A percentile compares a stretch with the other conserved stretches of the same genome.
Evolutionary conservation across 345 rosid species (phyloP).

Genomic region (Linum lewisii): DNA sequence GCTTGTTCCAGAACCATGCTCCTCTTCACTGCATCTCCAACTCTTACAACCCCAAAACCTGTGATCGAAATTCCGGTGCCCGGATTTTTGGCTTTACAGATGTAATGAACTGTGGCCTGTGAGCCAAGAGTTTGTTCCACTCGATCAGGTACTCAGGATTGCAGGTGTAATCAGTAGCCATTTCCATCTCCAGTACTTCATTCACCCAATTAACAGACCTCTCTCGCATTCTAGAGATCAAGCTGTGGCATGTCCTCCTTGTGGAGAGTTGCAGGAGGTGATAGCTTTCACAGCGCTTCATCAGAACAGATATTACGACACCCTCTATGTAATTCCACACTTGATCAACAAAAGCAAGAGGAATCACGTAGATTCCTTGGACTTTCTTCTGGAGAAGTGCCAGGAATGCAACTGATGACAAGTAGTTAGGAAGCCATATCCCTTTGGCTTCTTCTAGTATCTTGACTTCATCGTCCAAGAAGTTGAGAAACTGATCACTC

Average conservation of each 20-base stretch:
- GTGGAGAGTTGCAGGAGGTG: constrained; percentile 14
- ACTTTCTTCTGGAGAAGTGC: constrained; percentile 19
- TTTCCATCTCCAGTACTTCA: constrained; percentile 30
- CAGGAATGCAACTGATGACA: constrained; percentile 22
- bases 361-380: constrained; percentile 9
- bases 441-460: constrained; percentile 26
- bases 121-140: constrained; percentile 19
- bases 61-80: background rate
- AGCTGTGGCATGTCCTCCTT: constrained; percentile 17
- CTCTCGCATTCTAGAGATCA: constrained; percentile 23
- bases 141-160: constrained; percentile 21
- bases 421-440: constrained; percentile 28
- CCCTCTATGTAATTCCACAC: constrained; percentile 23
- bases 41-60: constrained; percentile 14
- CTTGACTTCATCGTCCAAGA: constrained; percentile 21
- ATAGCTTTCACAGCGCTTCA: constrained; percentile 12
- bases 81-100: background rate
- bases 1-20: constrained; percentile 11
- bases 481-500: constrained; percentile 7
- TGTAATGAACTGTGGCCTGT: constrained; percentile 1
- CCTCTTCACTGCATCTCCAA: background rate
- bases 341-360: constrained; percentile 6
- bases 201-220: constrained; percentile 18
- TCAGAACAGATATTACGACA: constrained; percentile 13
- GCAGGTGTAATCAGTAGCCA: constrained; percentile 27